phyloP scores from a whole-genome alignment of 23 red algal genomes.

The Gracilariopsis chorda region DNA sequence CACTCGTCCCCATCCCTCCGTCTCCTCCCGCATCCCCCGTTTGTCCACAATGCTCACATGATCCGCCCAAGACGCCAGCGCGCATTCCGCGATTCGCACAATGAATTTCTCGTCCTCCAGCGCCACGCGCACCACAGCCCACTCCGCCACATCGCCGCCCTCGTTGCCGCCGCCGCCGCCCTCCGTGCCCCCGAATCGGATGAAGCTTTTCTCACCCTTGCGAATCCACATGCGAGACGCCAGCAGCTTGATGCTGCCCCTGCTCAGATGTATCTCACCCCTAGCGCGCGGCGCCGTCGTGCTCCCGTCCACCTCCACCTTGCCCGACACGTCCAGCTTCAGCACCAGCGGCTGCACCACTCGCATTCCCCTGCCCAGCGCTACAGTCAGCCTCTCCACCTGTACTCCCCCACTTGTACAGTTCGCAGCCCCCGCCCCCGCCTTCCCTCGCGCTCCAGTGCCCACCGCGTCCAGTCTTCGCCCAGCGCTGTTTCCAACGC shows the following conservation, averaged over 20 bases:
- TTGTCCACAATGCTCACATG: constrained; percentile 43
- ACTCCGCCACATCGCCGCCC: too few species aligned
- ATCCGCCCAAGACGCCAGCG: neutral
- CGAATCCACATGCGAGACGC: constrained; percentile 31
- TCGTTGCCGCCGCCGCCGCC: neutral
- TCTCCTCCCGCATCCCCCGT: neutral
- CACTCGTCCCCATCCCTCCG: neutral
- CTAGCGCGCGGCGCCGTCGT: neutral
- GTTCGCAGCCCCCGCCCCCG: neutral
- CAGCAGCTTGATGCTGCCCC: constrained; percentile 40
- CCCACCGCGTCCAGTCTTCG: too few species aligned
- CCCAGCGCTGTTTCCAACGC: too few species aligned
- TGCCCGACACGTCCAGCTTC: constrained; percentile 45
- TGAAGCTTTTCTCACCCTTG: constrained; percentile 15
- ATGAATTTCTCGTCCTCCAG: constrained; percentile 45
- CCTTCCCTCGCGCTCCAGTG: neutral
- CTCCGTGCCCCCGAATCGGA: neutral
- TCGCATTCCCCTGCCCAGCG: constrained; percentile 39
- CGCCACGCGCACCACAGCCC: neutral
- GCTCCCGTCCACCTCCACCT: constrained; percentile 37
- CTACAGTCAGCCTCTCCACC: constrained; percentile 11
- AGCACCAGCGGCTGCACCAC: constrained; percentile 73
- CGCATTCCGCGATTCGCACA: constrained; percentile 23
- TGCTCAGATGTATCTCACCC: constrained; percentile 21
- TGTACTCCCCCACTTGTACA: neutral